These are phyloP conservation scores for Glomus cerebriforme DNA, from an alignment of 192 early-diverging fungal species.

Conservation along the genomic window DNA sequence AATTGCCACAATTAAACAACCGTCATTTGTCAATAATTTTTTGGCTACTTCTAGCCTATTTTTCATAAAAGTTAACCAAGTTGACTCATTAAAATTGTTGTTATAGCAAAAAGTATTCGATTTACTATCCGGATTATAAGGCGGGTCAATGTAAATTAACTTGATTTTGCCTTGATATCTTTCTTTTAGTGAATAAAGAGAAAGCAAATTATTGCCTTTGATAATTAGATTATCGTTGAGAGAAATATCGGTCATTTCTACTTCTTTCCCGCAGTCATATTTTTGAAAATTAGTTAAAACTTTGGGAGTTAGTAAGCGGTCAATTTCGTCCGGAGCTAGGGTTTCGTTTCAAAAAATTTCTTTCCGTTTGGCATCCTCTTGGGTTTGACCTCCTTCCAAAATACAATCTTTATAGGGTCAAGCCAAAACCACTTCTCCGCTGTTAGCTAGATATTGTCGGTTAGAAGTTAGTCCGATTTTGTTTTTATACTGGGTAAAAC, in stretches of 20 bases:
- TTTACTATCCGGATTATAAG: background rate
- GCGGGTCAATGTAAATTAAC: background rate
- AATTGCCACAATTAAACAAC: background rate
- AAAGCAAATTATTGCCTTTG: background rate
- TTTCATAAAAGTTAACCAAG: constrained; percentile 1
- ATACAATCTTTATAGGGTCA: constrained; percentile 22
- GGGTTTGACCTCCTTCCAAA: constrained; percentile 8
- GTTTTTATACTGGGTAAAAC: constrained; percentile 10
- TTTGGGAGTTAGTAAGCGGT: constrained; percentile 12
- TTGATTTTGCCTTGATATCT: background rate
- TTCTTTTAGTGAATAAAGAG: background rate
- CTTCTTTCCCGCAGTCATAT: background rate
- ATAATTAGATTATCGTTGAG: background rate
- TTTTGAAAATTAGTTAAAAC: constrained; percentile 22
- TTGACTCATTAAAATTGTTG: background rate
- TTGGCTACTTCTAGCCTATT: background rate
- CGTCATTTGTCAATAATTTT: background rate
- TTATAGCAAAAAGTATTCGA: background rate
- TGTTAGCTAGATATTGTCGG: background rate
- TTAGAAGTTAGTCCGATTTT: background rate
- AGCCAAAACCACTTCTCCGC: background rate
- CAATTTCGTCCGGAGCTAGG: constrained; percentile 8
- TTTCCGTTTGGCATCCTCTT: constrained; percentile 2
- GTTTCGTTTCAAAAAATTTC: constrained; percentile 16
- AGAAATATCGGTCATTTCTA: background rate